Base-by-base conservation (phyloP, 305 asterid species). In the Andrographis paniculata region DNA sequence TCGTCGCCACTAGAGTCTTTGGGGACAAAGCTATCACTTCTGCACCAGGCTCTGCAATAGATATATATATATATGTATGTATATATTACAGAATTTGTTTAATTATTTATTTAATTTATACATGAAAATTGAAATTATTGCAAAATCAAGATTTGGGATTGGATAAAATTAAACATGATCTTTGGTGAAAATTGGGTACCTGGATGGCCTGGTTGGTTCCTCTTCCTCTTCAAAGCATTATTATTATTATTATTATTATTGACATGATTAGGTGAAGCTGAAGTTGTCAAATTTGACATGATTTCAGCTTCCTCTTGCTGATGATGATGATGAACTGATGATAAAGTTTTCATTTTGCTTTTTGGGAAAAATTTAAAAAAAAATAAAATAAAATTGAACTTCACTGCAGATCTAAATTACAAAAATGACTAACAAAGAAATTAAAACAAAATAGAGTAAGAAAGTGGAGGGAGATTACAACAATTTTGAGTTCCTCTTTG, bases 191-290 rank as follows among this genome's bases (percentile, higher is more conserved):
- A 11, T 20, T 24, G 8, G 4, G 43, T 31, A 87, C 96, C 96
- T 78, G 96, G 96, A 66, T 84, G 80, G 46, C 96, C 96, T 6
- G 96, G 94, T 56, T 76, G 91, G 54, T 66, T 84, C 65, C 96
- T 75, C 70, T 84, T 87, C 59, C 64, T 87, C 78, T 87, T 87
- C 61, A 53, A 2, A 3, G 80, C 75, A 13, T 63, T 3, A 31
- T 87, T n/a, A 52, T 61, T 5, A 62, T 68, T 14, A 31, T 1
- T 14, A 31, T 31, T 10, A 31, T 55, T 73, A 61, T 65, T 65
- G 2, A 87, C 76, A 67, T 88, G 73, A 47, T 58, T 77, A 59
- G 83, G 71, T 11, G 85, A 92, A 58, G 81, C 95, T 59, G 94
- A 91, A 45, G 80, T 70, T 48, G 95, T 82, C 68, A 86, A 64